Evolutionary conservation across 208 protist genomes (phyloP).

Genomic region (Acanthamoeba sp.): DNA sequence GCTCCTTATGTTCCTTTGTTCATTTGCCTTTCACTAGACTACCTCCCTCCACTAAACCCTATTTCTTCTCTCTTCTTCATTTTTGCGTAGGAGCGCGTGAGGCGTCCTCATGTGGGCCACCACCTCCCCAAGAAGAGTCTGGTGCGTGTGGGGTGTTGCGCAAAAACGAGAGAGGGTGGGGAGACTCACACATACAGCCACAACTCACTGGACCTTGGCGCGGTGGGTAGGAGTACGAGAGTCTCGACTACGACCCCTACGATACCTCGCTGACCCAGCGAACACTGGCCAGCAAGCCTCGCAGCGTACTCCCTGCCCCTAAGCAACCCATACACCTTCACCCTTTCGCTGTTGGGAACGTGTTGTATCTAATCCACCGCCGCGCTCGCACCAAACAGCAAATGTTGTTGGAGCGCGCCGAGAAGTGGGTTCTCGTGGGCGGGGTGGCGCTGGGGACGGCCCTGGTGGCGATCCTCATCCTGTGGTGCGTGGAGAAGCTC

Average conservation of each 20-base stretch:
- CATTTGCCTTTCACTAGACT: too few relatives aligned
- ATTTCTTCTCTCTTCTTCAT: too few relatives aligned
- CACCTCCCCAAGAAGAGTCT: background rate
- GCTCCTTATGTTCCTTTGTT: too few relatives aligned
- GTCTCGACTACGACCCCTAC: constrained; percentile 52
- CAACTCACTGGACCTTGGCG: background rate
- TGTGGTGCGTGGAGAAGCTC: constrained; percentile 29
- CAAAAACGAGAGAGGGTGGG: too few relatives aligned
- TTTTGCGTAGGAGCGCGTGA: background rate
- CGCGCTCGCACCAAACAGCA: background rate
- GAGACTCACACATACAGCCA: too few relatives aligned
- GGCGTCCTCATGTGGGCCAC: background rate
- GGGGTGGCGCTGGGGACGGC: background rate
- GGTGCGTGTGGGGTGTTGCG: background rate
- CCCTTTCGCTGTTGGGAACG: background rate
- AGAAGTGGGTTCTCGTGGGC: background rate
- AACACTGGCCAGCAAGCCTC: background rate
- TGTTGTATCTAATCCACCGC: background rate
- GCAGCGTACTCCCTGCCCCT: background rate
- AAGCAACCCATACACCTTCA: background rate
- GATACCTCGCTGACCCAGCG: constrained; percentile 8
- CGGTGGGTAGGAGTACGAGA: constrained; percentile 3
- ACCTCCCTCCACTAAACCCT: too few relatives aligned
- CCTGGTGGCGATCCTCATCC: constrained; percentile 30
- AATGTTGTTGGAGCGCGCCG: background rate